These are phyloP conservation scores for Trapa bicornis DNA, from an alignment of 345 rosid genomes.

Conservation along the genomic window DNA sequence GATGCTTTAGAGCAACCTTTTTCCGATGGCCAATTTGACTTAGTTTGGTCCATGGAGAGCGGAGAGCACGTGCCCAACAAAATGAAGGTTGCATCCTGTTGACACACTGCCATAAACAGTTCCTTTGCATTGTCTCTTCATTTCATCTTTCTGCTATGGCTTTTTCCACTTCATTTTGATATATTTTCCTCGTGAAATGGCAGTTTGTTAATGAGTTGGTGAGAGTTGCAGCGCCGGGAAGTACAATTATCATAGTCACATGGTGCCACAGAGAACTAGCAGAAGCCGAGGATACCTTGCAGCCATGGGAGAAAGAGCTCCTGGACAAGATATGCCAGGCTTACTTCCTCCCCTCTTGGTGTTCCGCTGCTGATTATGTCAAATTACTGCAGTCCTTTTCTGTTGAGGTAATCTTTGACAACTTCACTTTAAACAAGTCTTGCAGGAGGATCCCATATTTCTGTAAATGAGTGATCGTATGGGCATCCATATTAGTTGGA, in stretches of 20 bases:
- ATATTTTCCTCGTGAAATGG: constrained; percentile 8
- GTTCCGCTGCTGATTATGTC: constrained; percentile 71
- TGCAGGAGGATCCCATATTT: background rate
- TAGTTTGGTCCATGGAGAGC: constrained; percentile 96
- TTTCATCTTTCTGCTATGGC: too few relatives aligned
- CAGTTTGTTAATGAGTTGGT: constrained; percentile 73
- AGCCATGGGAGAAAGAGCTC: constrained; percentile 56
- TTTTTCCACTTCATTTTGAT: background rate
- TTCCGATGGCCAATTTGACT: constrained; percentile 66
- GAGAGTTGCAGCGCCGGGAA: constrained; percentile 87
- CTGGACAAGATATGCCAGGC: constrained; percentile 57
- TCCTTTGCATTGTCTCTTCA: background rate
- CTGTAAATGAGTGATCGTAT: too few relatives aligned
- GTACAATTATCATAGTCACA: constrained; percentile 64
- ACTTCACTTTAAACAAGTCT: too few relatives aligned
- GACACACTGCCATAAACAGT: background rate
- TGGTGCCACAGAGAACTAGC: constrained; percentile 87
- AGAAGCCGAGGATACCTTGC: constrained; percentile 46
- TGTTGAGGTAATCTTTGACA: constrained; percentile 31
- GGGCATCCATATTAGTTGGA: too few relatives aligned
- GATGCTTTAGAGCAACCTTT: constrained; percentile 88
- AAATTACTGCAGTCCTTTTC: constrained; percentile 37
- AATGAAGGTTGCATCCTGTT: constrained; percentile 32
- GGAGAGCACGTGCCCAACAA: constrained; percentile 97
- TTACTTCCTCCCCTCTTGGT: constrained; percentile 80